These are phyloP conservation scores for Graphilbum ipis-grandicollis DNA, from an alignment of 2,329 filamentous ascomycete genomes.

Conservation along the genomic window DNA sequence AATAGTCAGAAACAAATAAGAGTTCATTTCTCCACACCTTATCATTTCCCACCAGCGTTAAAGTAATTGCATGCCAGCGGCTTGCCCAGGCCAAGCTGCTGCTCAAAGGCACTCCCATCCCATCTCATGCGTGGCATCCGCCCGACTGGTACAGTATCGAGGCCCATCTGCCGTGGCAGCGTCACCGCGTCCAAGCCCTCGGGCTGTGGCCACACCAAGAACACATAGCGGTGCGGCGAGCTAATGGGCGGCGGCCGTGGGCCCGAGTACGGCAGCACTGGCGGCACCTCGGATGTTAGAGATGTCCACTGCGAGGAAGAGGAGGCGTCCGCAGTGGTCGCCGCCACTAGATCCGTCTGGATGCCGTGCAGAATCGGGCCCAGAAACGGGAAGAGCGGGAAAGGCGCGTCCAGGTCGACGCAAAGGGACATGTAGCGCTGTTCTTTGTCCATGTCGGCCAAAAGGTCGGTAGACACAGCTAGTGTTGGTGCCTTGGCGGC, in stretches of 20 bases:
- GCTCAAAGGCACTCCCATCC: conserved; percentile 22
- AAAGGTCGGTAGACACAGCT: background rate
- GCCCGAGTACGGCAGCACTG: conserved; percentile 2
- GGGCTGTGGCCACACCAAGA: conserved; percentile 9
- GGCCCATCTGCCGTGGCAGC: conserved; percentile 14
- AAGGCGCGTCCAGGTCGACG: conserved; percentile 30
- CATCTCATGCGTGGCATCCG: conserved; percentile 22
- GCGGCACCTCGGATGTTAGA: background rate
- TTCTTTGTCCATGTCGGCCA: background rate
- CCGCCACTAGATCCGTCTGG: conserved; percentile 19
- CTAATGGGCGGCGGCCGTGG: conserved; percentile 6
- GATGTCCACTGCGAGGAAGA: conserved; percentile 2
- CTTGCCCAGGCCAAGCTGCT: conserved; percentile 9
- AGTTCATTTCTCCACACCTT: too few species aligned
- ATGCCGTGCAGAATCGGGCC: conserved; percentile 30
- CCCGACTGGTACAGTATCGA: conserved; percentile 17
- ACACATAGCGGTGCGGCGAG: conserved; percentile 8
- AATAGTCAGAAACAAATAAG: too few species aligned
- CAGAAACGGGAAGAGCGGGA: conserved; percentile 20
- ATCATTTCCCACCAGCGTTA: too few species aligned
- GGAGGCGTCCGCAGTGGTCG: conserved; percentile 1
- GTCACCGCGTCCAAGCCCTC: conserved; percentile 5
- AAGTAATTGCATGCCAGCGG: conserved; percentile 12
- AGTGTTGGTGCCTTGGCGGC: background rate
- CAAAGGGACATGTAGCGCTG: conserved; percentile 20